Conservation (phyloP, 2,329 filamentous ascomycete genomes). For the Sporothrix schenckii region DNA sequence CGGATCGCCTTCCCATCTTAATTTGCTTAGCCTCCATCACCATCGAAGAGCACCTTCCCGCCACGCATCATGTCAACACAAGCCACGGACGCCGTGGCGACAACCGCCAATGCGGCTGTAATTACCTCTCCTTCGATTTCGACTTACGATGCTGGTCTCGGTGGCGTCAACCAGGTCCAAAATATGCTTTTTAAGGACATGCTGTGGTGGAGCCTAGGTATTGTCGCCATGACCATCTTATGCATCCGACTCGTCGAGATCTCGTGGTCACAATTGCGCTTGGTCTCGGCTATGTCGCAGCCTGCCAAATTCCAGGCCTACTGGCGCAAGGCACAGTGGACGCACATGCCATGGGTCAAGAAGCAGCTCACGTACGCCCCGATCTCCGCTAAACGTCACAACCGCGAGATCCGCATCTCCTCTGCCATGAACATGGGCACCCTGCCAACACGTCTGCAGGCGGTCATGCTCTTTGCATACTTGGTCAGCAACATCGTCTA, state of each 20-base stretch:
- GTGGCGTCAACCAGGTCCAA: conserved; percentile 62
- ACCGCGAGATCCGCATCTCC: conserved; percentile 53
- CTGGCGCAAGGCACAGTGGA: conserved; percentile 61
- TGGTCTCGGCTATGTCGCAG: conserved; percentile 61
- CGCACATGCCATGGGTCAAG: conserved; percentile 65
- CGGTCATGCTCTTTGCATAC: conserved; percentile 59
- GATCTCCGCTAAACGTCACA: conserved; percentile 66
- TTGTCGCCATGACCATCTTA: conserved; percentile 58
- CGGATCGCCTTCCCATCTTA: not conserved
- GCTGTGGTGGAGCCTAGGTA: conserved; percentile 64
- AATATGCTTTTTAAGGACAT: conserved; percentile 61
- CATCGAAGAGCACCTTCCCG: not conserved
- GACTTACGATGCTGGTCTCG: conserved; percentile 59
- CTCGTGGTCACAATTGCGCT: conserved; percentile 59
- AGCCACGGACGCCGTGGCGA: conserved; percentile 16
- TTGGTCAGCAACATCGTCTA: conserved; percentile 64
- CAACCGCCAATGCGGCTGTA: conserved; percentile 43
- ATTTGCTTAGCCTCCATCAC: not conserved
- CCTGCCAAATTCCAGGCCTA: conserved; percentile 58
- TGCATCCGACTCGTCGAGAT: conserved; percentile 58
- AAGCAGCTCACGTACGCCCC: conserved; percentile 66
- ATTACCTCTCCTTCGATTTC: conserved; percentile 46
- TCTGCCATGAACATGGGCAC: conserved; percentile 58
- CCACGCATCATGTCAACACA: conserved; percentile 13
- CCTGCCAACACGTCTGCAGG: conserved; percentile 66